Base-by-base conservation (phyloP, 2,329 filamentous ascomycete genomes). In the Claviceps africana region DNA sequence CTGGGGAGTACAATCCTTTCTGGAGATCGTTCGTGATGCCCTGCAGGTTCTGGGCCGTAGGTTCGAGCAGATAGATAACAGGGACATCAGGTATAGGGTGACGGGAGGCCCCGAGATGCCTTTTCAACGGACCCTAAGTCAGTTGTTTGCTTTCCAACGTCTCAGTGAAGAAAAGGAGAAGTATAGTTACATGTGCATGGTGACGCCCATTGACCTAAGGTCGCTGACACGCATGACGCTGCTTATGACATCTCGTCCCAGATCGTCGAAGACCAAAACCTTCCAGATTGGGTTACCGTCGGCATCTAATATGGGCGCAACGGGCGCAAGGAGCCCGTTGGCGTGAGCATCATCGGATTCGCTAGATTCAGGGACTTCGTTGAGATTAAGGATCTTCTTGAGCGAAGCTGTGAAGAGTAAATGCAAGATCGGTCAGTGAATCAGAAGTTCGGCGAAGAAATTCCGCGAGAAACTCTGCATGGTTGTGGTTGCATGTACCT, bases 271-370 rank as follows among this genome's bases (percentile, higher is more conserved):
- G 10, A 98, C 88, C 50, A 98, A 74, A 7, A 97, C 87, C 68
- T 97, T 97, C 91, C 91, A 97, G 71, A 96, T 90, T 1, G 91
- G 90, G 62, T 95, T 88, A 56, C 90, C 89, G 60, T 94, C 85
- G 47, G 87, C 78, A 59, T 89, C 89, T 56, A 95, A 73, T 51
- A 96, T 86, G 17, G 88, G 85, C n/a, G 83, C 83, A 39, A 83
- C 78, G 22, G 85, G 79, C 51, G 83, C 76, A 52, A 84, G 72
- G 10, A 84, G 69, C 49, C 82, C 83, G 62, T 83, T 83, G 52
- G 78, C 73, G 46, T 78, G 72, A 13, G 76, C 66, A 53, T 89
- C 85, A 54, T 86, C 78, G 48, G 77, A 72, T 53, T 79, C 75
- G 59, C 77, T 76, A 54, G 77, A 66, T 58, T 79, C 64, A 71